Evolutionary conservation across 225 moss, liverwort and hornwort genomes (phyloP).

Genomic region (Sphagnum contortum): DNA sequence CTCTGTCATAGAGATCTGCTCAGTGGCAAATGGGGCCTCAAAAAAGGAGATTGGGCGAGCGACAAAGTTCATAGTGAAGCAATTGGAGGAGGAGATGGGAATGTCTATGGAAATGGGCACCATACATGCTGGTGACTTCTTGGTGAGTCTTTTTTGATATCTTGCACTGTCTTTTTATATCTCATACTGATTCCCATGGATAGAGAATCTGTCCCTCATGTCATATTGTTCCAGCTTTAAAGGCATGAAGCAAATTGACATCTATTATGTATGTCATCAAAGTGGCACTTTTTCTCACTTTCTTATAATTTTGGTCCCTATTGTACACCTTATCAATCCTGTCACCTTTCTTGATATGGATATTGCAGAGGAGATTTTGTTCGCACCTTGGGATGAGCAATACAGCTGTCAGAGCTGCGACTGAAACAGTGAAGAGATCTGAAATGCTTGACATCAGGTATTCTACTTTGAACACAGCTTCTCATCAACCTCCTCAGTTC

Average conservation of each 20-base stretch:
- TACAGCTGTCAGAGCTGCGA: conserved; percentile 70
- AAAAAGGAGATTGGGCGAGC: conserved; percentile 86
- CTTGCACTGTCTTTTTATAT: too few relatives aligned
- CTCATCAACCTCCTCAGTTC: background rate
- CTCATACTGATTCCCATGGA: too few relatives aligned
- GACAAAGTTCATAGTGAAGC: conserved; percentile 85
- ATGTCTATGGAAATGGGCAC: conserved; percentile 97
- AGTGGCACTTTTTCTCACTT: too few relatives aligned
- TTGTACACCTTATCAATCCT: too few relatives aligned
- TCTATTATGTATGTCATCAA: too few relatives aligned
- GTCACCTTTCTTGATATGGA: background rate
- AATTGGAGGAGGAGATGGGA: conserved; percentile 89
- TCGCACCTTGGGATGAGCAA: conserved; percentile 82
- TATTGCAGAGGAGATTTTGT: conserved; percentile 79
- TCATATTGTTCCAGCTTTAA: too few relatives aligned
- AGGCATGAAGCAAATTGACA: too few relatives aligned
- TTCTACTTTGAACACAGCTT: background rate
- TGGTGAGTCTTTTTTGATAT: conserved; percentile 35
- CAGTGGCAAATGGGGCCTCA: conserved; percentile 86
- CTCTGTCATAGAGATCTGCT: conserved; percentile 53
- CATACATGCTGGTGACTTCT: conserved; percentile 83
- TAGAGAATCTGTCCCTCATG: too few relatives aligned
- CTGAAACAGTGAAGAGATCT: conserved; percentile 79
- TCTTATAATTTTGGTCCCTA: too few relatives aligned
- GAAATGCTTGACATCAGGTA: conserved; percentile 83